Evolutionary conservation across 129 eudicot species (phyloP).

Genomic region (Arctium minus): DNA sequence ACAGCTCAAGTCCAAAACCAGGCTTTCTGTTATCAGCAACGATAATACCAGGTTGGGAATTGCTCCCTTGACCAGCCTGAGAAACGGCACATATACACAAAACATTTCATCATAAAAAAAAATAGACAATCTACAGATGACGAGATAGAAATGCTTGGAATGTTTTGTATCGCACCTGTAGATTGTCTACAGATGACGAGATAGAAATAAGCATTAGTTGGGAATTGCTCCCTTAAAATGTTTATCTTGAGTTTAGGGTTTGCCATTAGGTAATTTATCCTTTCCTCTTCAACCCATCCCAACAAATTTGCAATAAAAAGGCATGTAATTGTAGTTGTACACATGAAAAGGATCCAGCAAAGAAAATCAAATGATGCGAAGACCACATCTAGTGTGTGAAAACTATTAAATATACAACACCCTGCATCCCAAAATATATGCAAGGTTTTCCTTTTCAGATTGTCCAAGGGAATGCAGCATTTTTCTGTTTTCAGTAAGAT

Average conservation of each 20-base stretch:
- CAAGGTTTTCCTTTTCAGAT: not conserved
- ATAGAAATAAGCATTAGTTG: not conserved
- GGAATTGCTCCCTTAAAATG: not conserved
- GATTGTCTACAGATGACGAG: not conserved
- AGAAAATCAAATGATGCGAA: not conserved
- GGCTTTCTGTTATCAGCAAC: conserved; percentile 10
- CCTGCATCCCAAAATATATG: not conserved
- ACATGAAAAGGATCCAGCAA: not conserved
- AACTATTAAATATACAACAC: not conserved
- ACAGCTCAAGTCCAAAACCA: conserved; percentile 31
- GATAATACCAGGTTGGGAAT: conserved; percentile 8
- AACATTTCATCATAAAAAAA: not conserved
- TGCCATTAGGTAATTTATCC: not conserved
- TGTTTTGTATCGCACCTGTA: too few relatives aligned
- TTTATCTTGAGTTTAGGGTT: not conserved
- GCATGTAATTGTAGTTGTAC: not conserved
- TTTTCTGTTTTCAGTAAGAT: not conserved
- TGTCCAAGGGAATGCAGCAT: not conserved
- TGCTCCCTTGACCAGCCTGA: conserved; percentile 52
- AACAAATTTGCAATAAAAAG: not conserved
- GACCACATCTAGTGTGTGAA: not conserved
- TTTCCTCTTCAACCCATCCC: not conserved
- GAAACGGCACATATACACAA: not conserved
- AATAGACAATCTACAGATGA: not conserved
- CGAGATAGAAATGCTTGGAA: not conserved